A percentile compares a stretch with the other conserved stretches of the same genome.
phyloP scores from a whole-genome alignment of 1,284 basidiomycete species.

The Cryptococcus floricola region DNA sequence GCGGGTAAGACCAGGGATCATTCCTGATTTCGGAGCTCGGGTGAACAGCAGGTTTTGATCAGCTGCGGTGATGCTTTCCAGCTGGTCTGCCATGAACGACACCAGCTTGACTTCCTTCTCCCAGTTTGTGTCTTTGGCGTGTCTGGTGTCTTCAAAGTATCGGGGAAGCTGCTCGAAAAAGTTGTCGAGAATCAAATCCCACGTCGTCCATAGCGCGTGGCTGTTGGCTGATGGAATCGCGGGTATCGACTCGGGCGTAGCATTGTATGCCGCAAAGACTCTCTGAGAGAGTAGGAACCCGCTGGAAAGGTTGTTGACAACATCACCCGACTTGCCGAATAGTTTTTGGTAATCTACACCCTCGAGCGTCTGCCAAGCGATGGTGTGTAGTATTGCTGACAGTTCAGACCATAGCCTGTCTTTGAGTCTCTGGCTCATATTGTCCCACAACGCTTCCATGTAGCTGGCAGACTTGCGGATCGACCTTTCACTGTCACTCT shows the following conservation, averaged over 20 bases:
- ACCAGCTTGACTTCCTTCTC: conserved; percentile 27
- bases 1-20: conserved; percentile 18
- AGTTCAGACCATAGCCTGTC: conserved; percentile 30
- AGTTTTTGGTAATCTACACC: conserved; percentile 27
- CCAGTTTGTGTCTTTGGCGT: conserved; percentile 13
- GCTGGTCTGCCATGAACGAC: conserved; percentile 40
- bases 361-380: conserved; percentile 35
- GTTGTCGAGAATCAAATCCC: conserved; percentile 41
- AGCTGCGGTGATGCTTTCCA: conserved; percentile 27
- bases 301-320: conserved; percentile 25
- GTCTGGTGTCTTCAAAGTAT: conserved; percentile 22
- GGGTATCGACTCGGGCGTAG: conserved; percentile 32
- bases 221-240: conserved; percentile 23
- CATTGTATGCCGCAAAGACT: conserved; percentile 24
- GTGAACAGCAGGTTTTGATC: conserved; percentile 6
- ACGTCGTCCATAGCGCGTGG: conserved; percentile 34
- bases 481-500: conserved; percentile 10
- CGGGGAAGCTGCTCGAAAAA: conserved; percentile 37
- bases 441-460: conserved; percentile 27
- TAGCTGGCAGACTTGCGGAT: conserved; percentile 14
- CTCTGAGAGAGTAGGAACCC: conserved; percentile 37
- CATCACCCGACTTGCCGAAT: conserved; percentile 27
- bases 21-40: conserved; percentile 3
- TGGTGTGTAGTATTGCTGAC: conserved; percentile 32
- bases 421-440: conserved; percentile 21